A percentile compares a stretch with the other conserved stretches of the same genome.
Conservation (phyloP, 2,329 filamentous ascomycete species). For the Fusarium secorum region DNA sequence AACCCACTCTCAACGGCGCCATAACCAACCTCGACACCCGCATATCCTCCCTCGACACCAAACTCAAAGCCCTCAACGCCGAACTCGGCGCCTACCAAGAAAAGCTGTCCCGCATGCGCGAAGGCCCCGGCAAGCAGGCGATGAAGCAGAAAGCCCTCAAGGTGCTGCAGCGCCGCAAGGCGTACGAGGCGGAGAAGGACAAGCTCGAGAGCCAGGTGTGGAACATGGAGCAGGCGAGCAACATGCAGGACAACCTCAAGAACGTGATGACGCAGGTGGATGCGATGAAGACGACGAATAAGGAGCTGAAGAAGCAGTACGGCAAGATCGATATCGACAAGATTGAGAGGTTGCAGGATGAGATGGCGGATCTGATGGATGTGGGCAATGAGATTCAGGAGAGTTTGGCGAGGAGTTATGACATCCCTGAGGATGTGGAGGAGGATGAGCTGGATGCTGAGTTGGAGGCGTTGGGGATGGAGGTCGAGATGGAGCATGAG, state of each 20-base stretch:
- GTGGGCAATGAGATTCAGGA: constrained; percentile 99
- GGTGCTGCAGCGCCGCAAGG: constrained; percentile 89
- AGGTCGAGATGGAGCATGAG: constrained; percentile 84
- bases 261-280: constrained; percentile 99
- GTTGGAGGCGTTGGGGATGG: constrained; percentile 90
- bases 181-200: constrained; percentile 93
- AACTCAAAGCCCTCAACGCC: constrained; percentile 89
- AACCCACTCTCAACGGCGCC: constrained; percentile 84
- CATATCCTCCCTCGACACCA: constrained; percentile 89
- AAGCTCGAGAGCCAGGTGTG: constrained; percentile 93
- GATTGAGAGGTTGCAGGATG: constrained; percentile 97
- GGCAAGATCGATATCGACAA: constrained; percentile 97
- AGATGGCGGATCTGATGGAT: constrained; percentile 98
- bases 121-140: constrained; percentile 90
- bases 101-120: constrained; percentile 90
- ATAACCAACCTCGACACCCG: constrained; percentile 86
- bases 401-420: constrained; percentile 87
- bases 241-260: constrained; percentile 98
- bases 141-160: constrained; percentile 95
- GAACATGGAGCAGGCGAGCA: constrained; percentile 99
- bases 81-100: constrained; percentile 89
- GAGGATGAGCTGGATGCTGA: constrained; percentile 97
- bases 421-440: constrained; percentile 95
- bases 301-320: constrained; percentile 90
- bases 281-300: constrained; percentile 96